These are phyloP conservation scores for Trichophyton benhamiae DNA, from an alignment of 2,329 filamentous ascomycete genomes.

Conservation along the genomic window DNA sequence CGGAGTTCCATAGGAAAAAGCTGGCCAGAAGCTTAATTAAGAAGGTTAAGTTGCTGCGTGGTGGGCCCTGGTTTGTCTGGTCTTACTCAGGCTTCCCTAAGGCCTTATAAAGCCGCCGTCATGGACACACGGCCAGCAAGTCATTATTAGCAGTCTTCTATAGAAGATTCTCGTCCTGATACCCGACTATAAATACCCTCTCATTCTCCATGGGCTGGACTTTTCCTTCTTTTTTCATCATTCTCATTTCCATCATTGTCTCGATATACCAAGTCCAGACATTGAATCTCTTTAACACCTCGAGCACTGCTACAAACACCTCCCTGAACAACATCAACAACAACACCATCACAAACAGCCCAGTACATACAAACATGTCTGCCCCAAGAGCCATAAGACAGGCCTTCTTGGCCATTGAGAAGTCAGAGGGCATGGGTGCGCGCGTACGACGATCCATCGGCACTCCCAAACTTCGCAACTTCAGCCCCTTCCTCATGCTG, in stretches of 20 bases:
- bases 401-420: conserved; percentile 71
- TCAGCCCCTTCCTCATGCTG: conserved; percentile 91
- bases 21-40: not conserved
- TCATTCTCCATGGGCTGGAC: not conserved
- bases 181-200: not conserved
- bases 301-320: not conserved
- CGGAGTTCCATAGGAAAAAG: not conserved
- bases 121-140: too few species aligned
- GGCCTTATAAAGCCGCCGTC: not conserved
- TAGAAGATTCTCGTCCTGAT: not conserved
- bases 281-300: not conserved
- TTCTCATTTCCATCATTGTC: not conserved
- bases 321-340: not conserved
- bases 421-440: conserved; percentile 78
- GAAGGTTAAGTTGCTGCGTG: not conserved
- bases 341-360: not conserved
- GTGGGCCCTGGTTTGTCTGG: not conserved
- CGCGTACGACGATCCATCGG: conserved; percentile 78
- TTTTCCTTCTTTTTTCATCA: not conserved
- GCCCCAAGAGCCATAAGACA: conserved; percentile 65
- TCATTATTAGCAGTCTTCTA: not conserved
- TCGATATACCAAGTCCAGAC: not conserved
- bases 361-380: conserved; percentile 39
- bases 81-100: conserved; percentile 1
- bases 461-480: conserved; percentile 67